These are phyloP conservation scores for Punica granatum DNA, from an alignment of 345 rosid species.

Conservation along the genomic window DNA sequence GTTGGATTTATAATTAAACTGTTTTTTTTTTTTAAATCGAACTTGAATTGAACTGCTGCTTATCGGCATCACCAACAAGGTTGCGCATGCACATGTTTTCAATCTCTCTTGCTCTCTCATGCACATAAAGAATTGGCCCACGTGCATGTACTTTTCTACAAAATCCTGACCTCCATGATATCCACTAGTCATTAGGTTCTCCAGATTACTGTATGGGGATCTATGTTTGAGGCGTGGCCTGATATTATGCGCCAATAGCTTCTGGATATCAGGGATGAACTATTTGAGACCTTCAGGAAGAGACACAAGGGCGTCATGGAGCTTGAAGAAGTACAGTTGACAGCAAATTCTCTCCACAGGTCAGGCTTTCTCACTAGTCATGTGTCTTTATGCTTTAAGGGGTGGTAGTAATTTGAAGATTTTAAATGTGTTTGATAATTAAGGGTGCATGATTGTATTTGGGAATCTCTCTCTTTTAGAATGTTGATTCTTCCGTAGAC, in stretches of 20 bases:
- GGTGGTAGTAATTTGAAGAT: neutral
- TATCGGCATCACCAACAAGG: neutral
- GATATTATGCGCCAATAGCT: conserved; percentile 38
- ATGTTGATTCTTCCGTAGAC: neutral
- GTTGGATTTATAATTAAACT: too few species aligned
- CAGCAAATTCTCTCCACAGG: conserved; percentile 83
- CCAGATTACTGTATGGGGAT: neutral
- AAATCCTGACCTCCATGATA: neutral
- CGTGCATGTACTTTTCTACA: neutral
- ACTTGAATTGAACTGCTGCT: neutral
- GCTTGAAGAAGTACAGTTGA: conserved; percentile 76
- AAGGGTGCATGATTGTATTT: neutral
- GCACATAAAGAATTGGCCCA: neutral
- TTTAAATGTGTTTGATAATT: neutral
- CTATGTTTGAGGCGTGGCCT: neutral
- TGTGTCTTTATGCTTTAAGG: neutral
- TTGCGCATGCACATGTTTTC: neutral
- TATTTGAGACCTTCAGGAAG: conserved; percentile 91
- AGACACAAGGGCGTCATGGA: conserved; percentile 92
- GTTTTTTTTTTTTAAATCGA: too few species aligned
- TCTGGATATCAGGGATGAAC: conserved; percentile 83
- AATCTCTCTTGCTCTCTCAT: neutral
- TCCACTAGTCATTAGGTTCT: neutral
- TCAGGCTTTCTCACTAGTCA: conserved; percentile 13
- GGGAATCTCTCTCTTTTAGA: neutral